Conservation (phyloP, 2,329 filamentous ascomycete genomes). For the Botryotinia calthae region DNA sequence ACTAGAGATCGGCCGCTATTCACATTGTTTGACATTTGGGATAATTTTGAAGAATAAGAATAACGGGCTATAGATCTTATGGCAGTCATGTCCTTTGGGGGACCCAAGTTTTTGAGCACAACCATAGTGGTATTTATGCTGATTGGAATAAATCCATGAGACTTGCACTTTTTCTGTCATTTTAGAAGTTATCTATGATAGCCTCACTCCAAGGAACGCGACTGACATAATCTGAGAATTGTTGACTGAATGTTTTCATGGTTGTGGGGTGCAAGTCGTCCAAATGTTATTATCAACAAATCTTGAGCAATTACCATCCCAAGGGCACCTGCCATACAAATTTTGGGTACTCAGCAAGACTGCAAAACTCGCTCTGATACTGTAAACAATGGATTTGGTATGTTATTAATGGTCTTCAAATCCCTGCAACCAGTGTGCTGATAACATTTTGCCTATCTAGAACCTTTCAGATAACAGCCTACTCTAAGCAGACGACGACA, state of each 20-base stretch:
- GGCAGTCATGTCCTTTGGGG: background rate
- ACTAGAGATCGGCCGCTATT: background rate
- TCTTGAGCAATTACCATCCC: background rate
- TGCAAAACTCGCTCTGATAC: background rate
- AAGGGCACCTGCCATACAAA: background rate
- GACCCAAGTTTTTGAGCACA: background rate
- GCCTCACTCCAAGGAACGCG: background rate
- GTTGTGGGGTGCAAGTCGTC: background rate
- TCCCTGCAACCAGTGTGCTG: background rate
- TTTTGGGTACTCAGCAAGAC: fast-evolving
- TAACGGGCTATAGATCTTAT: background rate
- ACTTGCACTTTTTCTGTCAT: background rate
- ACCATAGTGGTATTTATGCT: background rate
- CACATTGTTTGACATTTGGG: fast-evolving
- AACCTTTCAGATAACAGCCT: background rate
- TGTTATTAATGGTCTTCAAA: background rate
- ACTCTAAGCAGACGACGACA: background rate
- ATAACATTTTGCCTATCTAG: fast-evolving
- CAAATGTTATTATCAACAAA: background rate
- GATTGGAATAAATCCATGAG: background rate
- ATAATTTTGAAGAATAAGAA: background rate
- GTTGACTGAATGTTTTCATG: background rate
- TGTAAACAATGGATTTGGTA: fast-evolving
- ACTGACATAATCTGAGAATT: too few species aligned
- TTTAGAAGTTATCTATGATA: background rate